Base-by-base conservation (phyloP, 352 stramenopile species). In the Globisporangium alternatum region DNA sequence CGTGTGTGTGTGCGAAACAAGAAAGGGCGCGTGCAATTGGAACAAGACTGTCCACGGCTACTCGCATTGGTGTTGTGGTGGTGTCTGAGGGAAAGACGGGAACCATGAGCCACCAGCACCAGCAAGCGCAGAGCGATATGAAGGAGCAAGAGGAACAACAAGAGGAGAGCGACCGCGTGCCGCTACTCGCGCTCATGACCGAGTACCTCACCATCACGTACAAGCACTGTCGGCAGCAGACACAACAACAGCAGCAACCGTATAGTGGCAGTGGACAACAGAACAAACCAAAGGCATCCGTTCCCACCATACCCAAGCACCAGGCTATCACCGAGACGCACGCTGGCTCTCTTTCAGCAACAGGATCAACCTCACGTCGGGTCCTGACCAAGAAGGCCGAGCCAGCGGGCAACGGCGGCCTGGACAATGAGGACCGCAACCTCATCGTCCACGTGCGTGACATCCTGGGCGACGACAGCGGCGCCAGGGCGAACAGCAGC, bases 371-470 rank as follows among this genome's bases (percentile, higher is more conserved):
- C 0, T 31, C 43, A 5, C 70, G 66, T 4, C 68, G 77, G 21
- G 30, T 86, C 13, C 64, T 86, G 12, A 81, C 77, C 10, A 81
- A 81, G 57, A 83, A 83, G 53, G 60, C 70, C 6, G 59, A 68
- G 35, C 71, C 72, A 17, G 64, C 60, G 19, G 58, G 65, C 52
- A 86, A 86, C 45, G 57, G 65, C 33, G 77, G 75, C 12, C 67
- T 72, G 22, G 77, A 86, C 67, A 86, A 86, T 41, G 74, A 69
- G 41, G 77, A 86, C 44, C 70, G 71, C 45, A 86, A 86, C 65
- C 60, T 86, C 25, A 81, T 86, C 54, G 67, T 86, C 7, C 68
- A 71, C 21, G 73, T 61, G 43, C 72, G 67, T 12, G 77, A 86
- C 64, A 60, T 86, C 13, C 60, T 86, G 17, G 71, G 62, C 17